These are phyloP conservation scores for Aurinia saxatilis DNA, from an alignment of 345 rosid genomes.

Conservation along the genomic window DNA sequence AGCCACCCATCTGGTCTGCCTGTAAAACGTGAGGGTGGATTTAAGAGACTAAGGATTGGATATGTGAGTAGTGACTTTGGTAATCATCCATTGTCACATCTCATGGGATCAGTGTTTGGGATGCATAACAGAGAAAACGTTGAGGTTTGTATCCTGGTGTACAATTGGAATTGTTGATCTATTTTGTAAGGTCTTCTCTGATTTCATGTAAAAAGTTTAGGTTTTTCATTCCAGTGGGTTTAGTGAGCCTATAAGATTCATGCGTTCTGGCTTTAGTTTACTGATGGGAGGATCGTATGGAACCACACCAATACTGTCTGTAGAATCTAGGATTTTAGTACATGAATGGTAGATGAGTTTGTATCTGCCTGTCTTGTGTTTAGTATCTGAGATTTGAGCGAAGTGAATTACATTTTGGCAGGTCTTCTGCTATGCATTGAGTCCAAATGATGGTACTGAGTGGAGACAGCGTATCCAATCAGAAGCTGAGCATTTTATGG, in stretches of 20 bases:
- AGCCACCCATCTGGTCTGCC: constrained; percentile 60
- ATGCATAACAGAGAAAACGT: constrained; percentile 84
- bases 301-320: too few relatives aligned
- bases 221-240: not conserved
- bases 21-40: constrained; percentile 54
- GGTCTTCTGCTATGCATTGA: constrained; percentile 96
- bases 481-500: constrained; percentile 90
- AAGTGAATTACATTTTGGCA: constrained; percentile 22
- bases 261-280: not conserved
- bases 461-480: constrained; percentile 91
- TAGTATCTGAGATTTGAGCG: constrained; percentile 3
- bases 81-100: constrained; percentile 95
- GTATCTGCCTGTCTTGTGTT: not conserved
- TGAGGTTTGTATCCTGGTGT: constrained; percentile 48
- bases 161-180: not conserved
- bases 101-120: constrained; percentile 99
- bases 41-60: constrained; percentile 76
- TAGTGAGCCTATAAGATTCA: not conserved
- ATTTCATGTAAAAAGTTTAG: not conserved
- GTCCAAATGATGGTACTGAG: constrained; percentile 91
- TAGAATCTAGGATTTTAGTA: not conserved
- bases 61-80: constrained; percentile 98
- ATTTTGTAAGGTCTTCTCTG: not conserved
- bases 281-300: too few relatives aligned
- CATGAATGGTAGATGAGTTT: constrained; percentile 1